phyloP scores from a whole-genome alignment of 345 rosid genomes.

The Cardamine chenopodiifolia region DNA sequence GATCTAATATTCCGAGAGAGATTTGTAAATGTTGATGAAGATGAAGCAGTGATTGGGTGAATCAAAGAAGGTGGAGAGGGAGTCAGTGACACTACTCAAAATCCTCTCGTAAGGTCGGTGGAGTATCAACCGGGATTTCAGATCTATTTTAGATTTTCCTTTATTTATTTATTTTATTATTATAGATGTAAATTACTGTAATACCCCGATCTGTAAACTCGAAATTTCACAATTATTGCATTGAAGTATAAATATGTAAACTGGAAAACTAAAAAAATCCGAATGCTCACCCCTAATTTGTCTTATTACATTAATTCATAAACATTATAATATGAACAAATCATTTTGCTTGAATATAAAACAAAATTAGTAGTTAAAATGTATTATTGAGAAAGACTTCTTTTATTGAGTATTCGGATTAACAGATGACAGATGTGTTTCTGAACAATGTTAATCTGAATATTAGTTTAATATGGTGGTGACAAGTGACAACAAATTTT shows the following conservation, averaged over 20 bases:
- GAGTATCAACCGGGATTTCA: slow-evolving; percentile 44
- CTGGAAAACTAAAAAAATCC: too few species aligned
- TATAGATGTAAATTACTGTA: neutral
- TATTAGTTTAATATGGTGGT: neutral
- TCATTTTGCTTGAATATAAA: neutral
- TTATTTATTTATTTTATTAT: too few species aligned
- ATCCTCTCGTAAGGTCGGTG: slow-evolving; percentile 32
- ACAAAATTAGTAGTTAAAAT: neutral
- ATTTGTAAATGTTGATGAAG: neutral
- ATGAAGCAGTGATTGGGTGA: neutral
- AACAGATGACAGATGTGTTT: neutral
- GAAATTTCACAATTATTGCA: too few species aligned
- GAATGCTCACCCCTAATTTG: too few species aligned
- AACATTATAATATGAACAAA: too few species aligned
- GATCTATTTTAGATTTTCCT: slow-evolving; percentile 12
- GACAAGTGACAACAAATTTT: neutral
- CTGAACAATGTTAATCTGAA: neutral
- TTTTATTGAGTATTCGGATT: neutral
- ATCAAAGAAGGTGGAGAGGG: slow-evolving; percentile 20
- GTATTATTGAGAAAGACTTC: neutral
- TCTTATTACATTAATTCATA: too few species aligned
- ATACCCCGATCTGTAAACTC: too few species aligned
- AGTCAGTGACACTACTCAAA: slow-evolving; percentile 14
- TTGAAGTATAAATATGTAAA: too few species aligned
- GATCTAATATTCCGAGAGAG: slow-evolving; percentile 29